Evolutionary conservation across 2,329 filamentous ascomycete species (phyloP), one percentile per base, ranked within the genome.

Genomic region (Cyphellophora attinorum): DNA sequence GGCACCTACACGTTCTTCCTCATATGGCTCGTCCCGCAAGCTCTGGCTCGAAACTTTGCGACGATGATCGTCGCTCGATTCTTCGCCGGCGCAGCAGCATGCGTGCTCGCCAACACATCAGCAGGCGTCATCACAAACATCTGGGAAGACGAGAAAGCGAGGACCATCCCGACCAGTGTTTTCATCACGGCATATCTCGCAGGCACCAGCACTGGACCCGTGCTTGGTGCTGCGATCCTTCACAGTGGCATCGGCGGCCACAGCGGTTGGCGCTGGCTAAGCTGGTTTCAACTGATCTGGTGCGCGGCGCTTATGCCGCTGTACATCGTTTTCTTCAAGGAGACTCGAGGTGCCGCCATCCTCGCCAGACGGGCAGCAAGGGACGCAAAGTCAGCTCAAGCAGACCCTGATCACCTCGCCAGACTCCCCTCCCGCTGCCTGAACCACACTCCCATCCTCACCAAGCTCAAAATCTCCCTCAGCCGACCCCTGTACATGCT

Each of bases 281-380:
- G 33, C 3, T 47, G 42, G 21, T 37, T 45, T 48, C 47, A 60
- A 33, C 46, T 57, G 0, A 67, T 69, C 31, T 54, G 55, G 50
- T 67, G 68, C 28, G 61, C 55, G 13, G 56, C 55, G 3, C 45
- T 67, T 2, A 51, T 67, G 5, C 57, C 57, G 0, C 19, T 67
- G 11, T 56, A 58, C 41, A 39, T 54, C 27, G 45, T 62, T 29
- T 51, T 55, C 5, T 50, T 73, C 6, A 56, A 55, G 3, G 69
- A 72, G 44, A 64, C 63, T n/a, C 58, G 68, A 11, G 55, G 55
- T 2, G 56, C 59, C 14, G 61, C 69, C 5, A 61, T 72, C n/a
- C 56, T 71, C 3, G 47, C 54, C 13, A 34, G 21, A 8, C 19
- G 49, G 48, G 6, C 55, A 54, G n/a, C n/a, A n/a, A n/a, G n/a